Evolutionary conservation across 495 filamentous ascomycete species (phyloP).

Genomic region (Glarea lozoyensis): DNA sequence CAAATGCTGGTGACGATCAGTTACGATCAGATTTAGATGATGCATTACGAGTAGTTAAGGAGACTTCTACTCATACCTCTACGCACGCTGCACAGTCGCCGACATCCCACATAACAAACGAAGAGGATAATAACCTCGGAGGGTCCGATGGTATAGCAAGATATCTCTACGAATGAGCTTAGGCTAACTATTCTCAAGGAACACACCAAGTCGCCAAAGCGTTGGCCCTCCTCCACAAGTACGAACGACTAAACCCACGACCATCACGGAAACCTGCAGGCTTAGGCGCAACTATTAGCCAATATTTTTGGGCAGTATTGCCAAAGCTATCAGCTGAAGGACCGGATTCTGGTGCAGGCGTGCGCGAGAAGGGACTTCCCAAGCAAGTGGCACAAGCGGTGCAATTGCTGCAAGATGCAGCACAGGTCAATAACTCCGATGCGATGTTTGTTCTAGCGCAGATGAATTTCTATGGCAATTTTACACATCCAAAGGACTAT

Average conservation of each 20-base stretch:
- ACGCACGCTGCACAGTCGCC: constrained; percentile 13
- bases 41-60: constrained; percentile 12
- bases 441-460: constrained; percentile 87
- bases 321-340: constrained; percentile 17
- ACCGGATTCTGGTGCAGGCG: constrained; percentile 5
- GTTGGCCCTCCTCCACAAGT: constrained; percentile 16
- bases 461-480: constrained; percentile 97
- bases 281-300: constrained; percentile 9
- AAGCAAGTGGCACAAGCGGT: constrained; percentile 51
- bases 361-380: constrained; percentile 13
- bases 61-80: constrained; percentile 4
- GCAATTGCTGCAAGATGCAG: constrained; percentile 64
- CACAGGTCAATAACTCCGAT: constrained; percentile 68
- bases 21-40: too few relatives aligned
- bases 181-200: constrained; percentile 13
- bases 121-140: constrained; percentile 6
- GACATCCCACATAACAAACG: constrained; percentile 9
- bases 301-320: constrained; percentile 15
- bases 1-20: too few relatives aligned
- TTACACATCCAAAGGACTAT: constrained; percentile 78
- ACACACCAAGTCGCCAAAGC: constrained; percentile 20
- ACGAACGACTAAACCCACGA: constrained; percentile 12
- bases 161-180: background rate
- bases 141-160: constrained; percentile 13
- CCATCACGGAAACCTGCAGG: constrained; percentile 17